phyloP scores from a whole-genome alignment of 305 asterid species.

The Solanum hybrid region DNA sequence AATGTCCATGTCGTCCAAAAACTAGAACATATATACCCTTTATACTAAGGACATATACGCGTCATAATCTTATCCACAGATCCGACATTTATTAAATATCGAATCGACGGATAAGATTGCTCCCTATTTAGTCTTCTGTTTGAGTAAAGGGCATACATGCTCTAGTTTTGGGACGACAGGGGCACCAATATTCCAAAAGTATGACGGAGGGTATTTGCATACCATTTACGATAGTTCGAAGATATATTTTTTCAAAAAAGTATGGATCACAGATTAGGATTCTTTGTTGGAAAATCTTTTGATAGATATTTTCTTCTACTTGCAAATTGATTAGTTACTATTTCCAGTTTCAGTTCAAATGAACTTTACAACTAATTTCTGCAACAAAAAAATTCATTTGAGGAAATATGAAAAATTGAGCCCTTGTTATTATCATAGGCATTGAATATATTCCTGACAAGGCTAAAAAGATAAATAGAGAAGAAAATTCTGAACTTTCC shows the following conservation, averaged over 20 bases:
- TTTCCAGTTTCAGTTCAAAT: not conserved
- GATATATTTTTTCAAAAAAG: not conserved
- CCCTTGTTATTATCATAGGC: not conserved
- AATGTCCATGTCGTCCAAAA: fast-evolving
- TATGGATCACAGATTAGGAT: not conserved
- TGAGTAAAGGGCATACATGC: no score
- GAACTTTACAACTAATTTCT: not conserved
- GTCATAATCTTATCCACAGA: no score
- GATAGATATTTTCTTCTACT: not conserved
- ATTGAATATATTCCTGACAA: not conserved
- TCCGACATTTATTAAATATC: fast-evolving
- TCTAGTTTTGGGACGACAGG: no score
- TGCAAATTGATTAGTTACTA: not conserved
- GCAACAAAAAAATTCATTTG: not conserved
- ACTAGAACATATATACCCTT: not conserved
- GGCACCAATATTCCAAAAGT: not conserved
- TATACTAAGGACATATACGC: no score
- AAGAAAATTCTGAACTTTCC: not conserved
- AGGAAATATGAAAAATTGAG: not conserved
- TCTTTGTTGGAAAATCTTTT: not conserved
- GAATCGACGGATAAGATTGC: not conserved
- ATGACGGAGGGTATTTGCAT: fast-evolving
- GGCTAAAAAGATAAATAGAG: not conserved
- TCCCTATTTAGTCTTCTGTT: no score
- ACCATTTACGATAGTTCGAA: no score